Evolutionary conservation across 106 monocot species (phyloP).

Genomic region (Acorus gramineus): DNA sequence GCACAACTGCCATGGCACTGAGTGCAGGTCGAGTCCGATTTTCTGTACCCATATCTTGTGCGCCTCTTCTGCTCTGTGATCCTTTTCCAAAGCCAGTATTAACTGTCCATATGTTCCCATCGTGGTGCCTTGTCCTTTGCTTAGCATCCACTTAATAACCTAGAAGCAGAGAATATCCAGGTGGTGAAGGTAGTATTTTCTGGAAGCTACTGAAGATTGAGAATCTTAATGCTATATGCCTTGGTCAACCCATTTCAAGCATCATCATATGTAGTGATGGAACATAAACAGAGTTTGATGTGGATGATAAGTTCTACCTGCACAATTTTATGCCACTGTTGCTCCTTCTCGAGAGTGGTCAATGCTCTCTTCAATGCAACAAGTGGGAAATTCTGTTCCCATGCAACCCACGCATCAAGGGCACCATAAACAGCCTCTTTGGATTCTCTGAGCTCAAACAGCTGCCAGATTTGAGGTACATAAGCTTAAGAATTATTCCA

Average conservation of each 20-base stretch:
- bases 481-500: not conserved
- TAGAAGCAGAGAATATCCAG: slow-evolving; percentile 3
- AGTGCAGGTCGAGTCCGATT: slow-evolving; percentile 65
- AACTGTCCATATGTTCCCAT: slow-evolving; percentile 87
- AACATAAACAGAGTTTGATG: not conserved
- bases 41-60: slow-evolving; percentile 79
- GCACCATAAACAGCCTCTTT: slow-evolving; percentile 87
- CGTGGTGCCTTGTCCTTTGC: slow-evolving; percentile 94
- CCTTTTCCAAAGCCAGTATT: slow-evolving; percentile 87
- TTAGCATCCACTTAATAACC: slow-evolving; percentile 97
- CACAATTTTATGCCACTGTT: slow-evolving; percentile 89
- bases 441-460: slow-evolving; percentile 67
- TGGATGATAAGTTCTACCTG: slow-evolving; percentile 31
- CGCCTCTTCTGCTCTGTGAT: slow-evolving; percentile 89
- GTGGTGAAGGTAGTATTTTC: not conserved
- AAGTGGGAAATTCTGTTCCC: slow-evolving; percentile 79
- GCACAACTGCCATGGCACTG: slow-evolving; percentile 87
- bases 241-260: too few species aligned
- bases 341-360: slow-evolving; percentile 65
- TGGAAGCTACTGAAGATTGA: too few species aligned
- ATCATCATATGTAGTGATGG: not conserved
- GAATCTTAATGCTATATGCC: too few species aligned
- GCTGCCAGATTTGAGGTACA: slow-evolving; percentile 33
- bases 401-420: slow-evolving; percentile 97
- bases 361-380: slow-evolving; percentile 52